Percentiles rank a stretch among this genome's conserved stretches.
phyloP scores from a whole-genome alignment of 768 basidiomycete species.

The Hysterangium stoloniferum region DNA sequence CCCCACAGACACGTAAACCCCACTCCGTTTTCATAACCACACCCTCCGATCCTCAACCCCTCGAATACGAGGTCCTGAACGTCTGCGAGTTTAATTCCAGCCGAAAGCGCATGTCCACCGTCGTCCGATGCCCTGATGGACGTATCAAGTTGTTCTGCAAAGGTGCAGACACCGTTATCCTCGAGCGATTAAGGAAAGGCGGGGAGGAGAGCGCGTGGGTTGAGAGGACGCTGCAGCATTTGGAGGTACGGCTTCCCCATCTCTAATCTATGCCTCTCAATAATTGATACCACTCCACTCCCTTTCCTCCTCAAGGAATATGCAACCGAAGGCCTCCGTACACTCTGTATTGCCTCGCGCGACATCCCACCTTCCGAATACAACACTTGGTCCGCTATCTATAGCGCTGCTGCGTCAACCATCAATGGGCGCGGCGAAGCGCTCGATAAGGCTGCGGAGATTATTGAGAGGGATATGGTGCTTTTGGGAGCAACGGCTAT shows the following conservation, averaged over 20 bases:
- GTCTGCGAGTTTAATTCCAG: conserved; percentile 99
- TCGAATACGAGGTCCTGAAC: conserved; percentile 88
- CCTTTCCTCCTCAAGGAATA: conserved; percentile 68
- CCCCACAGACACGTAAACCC: conserved; percentile 79
- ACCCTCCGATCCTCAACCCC: conserved; percentile 45
- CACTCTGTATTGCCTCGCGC: conserved; percentile 92
- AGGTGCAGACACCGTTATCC: conserved; percentile 95
- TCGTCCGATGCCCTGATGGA: conserved; percentile 81
- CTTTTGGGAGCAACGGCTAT: conserved; percentile 95
- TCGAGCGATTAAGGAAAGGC: conserved; percentile 76
- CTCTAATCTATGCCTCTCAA: not conserved
- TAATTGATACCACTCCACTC: conserved; percentile 10
- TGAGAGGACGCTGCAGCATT: conserved; percentile 80
- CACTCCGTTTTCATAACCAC: conserved; percentile 89
- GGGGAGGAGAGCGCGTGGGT: conserved; percentile 60
- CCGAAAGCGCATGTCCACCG: conserved; percentile 95
- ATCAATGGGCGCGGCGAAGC: conserved; percentile 94
- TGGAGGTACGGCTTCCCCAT: conserved; percentile 61
- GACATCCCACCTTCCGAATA: conserved; percentile 92
- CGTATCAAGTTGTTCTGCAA: conserved; percentile 94
- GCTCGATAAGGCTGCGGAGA: conserved; percentile 87
- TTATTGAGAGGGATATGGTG: conserved; percentile 92
- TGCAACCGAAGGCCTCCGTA: conserved; percentile 93
- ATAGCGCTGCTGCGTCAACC: conserved; percentile 89
- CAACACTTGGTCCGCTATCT: conserved; percentile 77